Evolutionary conservation across 2,329 filamentous ascomycete species (phyloP).

Genomic region (Neofusicoccum kwambonambiense): DNA sequence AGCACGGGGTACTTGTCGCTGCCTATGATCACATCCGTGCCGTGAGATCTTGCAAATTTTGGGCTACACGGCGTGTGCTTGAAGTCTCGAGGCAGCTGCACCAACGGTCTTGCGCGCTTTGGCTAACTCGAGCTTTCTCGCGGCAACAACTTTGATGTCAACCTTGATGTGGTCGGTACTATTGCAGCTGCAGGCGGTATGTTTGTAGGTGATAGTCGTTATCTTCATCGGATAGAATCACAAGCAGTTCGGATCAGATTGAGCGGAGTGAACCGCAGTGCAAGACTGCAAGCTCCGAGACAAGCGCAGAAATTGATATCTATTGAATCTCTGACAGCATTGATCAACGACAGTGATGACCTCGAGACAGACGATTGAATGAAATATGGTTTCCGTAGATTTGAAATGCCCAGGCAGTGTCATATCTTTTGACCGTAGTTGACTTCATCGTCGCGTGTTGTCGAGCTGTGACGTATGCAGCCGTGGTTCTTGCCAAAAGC

Average conservation of each 20-base stretch:
- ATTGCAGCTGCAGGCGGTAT: constrained; percentile 21
- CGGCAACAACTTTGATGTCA: too few relatives aligned
- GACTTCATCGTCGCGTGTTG: neutral
- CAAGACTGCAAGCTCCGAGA: neutral
- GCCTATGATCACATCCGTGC: constrained; percentile 12
- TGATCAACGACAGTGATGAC: neutral
- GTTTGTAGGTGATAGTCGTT: constrained; percentile 18
- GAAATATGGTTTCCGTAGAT: neutral
- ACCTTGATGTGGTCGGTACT: constrained; percentile 23
- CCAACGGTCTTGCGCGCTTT: constrained; percentile 24
- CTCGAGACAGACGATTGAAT: neutral
- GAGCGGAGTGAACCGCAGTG: too few relatives aligned
- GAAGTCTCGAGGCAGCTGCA: neutral
- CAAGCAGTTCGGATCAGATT: neutral
- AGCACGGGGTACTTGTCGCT: constrained; percentile 32
- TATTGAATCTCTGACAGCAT: neutral
- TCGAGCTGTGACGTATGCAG: neutral
- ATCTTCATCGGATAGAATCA: neutral
- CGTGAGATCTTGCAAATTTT: neutral
- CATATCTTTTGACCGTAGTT: neutral
- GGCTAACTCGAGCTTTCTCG: constrained; percentile 24
- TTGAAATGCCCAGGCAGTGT: neutral
- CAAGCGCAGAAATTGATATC: neutral
- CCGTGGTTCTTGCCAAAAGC: constrained; percentile 4
- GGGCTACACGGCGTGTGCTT: neutral